phyloP scores from a whole-genome alignment of 176 grass and related monocot genomes.

The Pharus latifolius region DNA sequence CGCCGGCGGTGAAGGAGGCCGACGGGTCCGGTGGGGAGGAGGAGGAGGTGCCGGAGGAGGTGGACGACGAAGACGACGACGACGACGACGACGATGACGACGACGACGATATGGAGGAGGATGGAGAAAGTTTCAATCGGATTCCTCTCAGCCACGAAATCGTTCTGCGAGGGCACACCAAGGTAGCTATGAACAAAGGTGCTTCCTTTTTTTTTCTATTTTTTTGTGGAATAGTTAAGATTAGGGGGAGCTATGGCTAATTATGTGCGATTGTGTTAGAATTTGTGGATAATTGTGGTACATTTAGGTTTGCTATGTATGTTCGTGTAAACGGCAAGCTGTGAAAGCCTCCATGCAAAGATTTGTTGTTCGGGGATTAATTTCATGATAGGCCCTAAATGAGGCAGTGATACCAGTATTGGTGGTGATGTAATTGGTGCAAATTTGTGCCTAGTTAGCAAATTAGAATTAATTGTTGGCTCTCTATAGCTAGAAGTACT shows the following conservation, averaged over 20 bases:
- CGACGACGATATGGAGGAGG: constrained; percentile 40
- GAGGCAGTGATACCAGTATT: background rate
- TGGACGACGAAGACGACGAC: background rate
- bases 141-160: constrained; percentile 94
- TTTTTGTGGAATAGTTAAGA: background rate
- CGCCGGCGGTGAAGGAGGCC: constrained; percentile 2
- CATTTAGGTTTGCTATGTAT: background rate
- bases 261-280: background rate
- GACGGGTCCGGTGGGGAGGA: background rate
- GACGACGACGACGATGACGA: constrained; percentile 11
- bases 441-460: background rate
- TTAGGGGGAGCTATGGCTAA: background rate
- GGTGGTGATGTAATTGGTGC: background rate
- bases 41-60: constrained; percentile 9
- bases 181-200: constrained; percentile 25
- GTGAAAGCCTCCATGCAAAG: background rate
- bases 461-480: background rate
- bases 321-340: background rate
- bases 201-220: background rate
- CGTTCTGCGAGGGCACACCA: constrained; percentile 74
- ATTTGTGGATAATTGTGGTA: background rate
- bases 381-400: background rate
- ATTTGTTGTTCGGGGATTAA: background rate
- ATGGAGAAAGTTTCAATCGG: constrained; percentile 29
- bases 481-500: background rate